These are phyloP conservation scores for Aspergillus saccharolyticus DNA, from an alignment of 495 filamentous ascomycete species.

Conservation along the genomic window DNA sequence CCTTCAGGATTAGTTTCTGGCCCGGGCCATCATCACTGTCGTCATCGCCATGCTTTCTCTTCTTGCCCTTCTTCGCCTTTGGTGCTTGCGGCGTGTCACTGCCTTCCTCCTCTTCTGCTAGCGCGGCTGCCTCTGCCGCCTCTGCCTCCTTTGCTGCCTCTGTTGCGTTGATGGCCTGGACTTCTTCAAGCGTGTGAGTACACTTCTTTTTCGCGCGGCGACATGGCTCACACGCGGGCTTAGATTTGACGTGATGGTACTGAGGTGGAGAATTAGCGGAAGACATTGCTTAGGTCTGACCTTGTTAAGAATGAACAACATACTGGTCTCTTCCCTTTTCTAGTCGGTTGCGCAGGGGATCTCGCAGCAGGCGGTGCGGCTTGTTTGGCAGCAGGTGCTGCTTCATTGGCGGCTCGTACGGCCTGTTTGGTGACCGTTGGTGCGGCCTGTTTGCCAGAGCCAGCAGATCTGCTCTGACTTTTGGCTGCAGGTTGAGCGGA, in stretches of 20 bases:
- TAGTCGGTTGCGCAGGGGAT: neutral
- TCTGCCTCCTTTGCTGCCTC: neutral
- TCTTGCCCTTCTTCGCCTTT: conserved; percentile 1
- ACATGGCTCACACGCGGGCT: neutral
- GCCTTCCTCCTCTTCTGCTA: neutral
- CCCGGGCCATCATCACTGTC: neutral
- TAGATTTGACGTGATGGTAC: neutral
- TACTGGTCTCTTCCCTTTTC: neutral
- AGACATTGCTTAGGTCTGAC: neutral
- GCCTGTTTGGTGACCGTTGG: too few relatives aligned
- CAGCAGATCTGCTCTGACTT: neutral
- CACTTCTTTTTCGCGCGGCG: neutral
- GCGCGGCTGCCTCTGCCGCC: neutral
- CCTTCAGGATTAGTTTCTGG: too few relatives aligned
- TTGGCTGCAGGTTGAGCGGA: neutral
- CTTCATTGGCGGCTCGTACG: too few relatives aligned
- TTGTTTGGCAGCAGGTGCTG: neutral
- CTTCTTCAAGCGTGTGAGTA: neutral
- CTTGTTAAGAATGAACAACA: neutral
- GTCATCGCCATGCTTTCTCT: conserved; percentile 6
- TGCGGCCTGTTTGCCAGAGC: too few relatives aligned
- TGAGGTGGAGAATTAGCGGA: neutral
- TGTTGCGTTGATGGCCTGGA: neutral
- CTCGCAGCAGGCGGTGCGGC: too few relatives aligned
- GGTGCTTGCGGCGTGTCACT: neutral